These are phyloP conservation scores for Waltergamsia citrina DNA, from an alignment of 2,329 filamentous ascomycete genomes.

Conservation along the genomic window DNA sequence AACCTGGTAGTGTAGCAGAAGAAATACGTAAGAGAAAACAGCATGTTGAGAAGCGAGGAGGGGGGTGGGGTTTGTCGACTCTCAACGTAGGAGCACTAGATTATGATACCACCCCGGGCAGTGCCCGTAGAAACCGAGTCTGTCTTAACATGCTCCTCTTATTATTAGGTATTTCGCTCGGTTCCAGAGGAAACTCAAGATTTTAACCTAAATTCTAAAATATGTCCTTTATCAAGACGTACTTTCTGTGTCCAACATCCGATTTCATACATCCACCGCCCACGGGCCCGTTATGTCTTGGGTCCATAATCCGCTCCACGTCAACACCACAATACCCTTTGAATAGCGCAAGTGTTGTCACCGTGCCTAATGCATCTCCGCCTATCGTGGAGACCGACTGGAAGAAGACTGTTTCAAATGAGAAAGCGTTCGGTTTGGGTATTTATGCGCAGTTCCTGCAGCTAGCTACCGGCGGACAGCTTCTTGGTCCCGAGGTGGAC, in stretches of 20 bases:
- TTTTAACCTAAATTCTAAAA: constrained; percentile 1
- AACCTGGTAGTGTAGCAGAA: too few species aligned
- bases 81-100: too few species aligned
- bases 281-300: constrained; percentile 15
- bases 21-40: too few species aligned
- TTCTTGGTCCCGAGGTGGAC: constrained; percentile 11
- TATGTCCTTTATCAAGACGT: constrained; percentile 12
- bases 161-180: not conserved
- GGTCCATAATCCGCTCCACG: constrained; percentile 17
- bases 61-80: too few species aligned
- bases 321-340: constrained; percentile 16
- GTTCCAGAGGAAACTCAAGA: not conserved
- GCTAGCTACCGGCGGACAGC: constrained; percentile 9
- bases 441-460: constrained; percentile 18
- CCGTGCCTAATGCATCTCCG: constrained; percentile 7
- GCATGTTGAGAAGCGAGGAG: too few species aligned
- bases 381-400: constrained; percentile 13
- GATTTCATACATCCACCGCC: constrained; percentile 17
- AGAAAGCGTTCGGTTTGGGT: constrained; percentile 12
- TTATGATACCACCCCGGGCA: not conserved
- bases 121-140: not conserved
- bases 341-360: constrained; percentile 11
- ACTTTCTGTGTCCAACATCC: constrained; percentile 16
- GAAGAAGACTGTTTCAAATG: constrained; percentile 17
- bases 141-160: not conserved